Conservation (phyloP, 2,329 filamentous ascomycete species). For the Ophiosphaerella herpotricha region DNA sequence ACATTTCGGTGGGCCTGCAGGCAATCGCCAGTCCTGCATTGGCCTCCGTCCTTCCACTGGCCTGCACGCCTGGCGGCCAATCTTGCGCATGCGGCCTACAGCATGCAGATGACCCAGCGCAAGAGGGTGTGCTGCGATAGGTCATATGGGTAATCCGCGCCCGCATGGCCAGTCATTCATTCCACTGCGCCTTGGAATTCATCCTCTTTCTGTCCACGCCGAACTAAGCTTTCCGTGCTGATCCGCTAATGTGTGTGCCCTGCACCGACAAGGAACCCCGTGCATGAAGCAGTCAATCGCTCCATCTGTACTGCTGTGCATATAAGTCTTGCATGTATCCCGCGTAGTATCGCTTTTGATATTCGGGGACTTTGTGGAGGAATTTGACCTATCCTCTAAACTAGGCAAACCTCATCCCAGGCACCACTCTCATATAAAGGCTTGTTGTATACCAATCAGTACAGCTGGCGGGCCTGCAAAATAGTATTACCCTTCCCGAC, state of each 20-base stretch:
- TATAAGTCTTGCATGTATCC: constrained; percentile 38
- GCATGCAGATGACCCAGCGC: constrained; percentile 34
- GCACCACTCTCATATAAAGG: constrained; percentile 41
- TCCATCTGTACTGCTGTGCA: constrained; percentile 22
- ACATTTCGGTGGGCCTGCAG: constrained; percentile 15
- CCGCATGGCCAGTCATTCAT: constrained; percentile 40
- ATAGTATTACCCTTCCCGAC: constrained; percentile 17
- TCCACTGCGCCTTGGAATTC: constrained; percentile 35
- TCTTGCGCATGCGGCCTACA: constrained; percentile 30
- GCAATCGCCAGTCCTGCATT: constrained; percentile 42
- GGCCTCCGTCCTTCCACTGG: constrained; percentile 29
- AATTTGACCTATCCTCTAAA: constrained; percentile 9
- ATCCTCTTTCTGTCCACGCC: constrained; percentile 33
- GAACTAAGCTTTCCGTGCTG: constrained; percentile 44
- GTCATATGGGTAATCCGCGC: constrained; percentile 31
- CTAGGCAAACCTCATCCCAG: constrained; percentile 34
- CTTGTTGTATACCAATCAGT: constrained; percentile 13
- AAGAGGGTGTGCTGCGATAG: constrained; percentile 25
- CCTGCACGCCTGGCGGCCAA: constrained; percentile 32
- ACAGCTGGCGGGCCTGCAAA: constrained; percentile 26
- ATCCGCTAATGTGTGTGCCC: constrained; percentile 42
- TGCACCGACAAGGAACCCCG: constrained; percentile 26
- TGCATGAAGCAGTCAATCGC: constrained; percentile 22
- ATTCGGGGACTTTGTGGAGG: constrained; percentile 30
- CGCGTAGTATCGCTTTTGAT: constrained; percentile 17